These are phyloP conservation scores for Curvularia lunata DNA, from an alignment of 2,329 filamentous ascomycete species.

Conservation along the genomic window DNA sequence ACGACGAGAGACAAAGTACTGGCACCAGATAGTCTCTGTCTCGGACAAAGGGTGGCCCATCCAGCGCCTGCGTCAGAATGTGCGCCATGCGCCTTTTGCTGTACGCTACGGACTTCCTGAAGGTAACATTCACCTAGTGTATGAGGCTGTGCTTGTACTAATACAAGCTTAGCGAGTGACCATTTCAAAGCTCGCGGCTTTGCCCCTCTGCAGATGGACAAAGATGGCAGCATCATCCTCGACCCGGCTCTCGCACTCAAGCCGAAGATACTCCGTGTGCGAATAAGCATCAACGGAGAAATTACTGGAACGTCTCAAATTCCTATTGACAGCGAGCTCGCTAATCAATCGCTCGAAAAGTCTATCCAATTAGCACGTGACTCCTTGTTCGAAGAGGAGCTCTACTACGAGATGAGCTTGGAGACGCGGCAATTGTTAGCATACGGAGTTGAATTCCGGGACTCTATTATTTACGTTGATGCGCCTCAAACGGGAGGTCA, in stretches of 20 bases:
- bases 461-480: constrained; percentile 48
- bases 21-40: constrained; percentile 82
- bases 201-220: constrained; percentile 75
- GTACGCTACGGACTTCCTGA: constrained; percentile 92
- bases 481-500: constrained; percentile 22
- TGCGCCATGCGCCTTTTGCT: constrained; percentile 76
- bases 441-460: constrained; percentile 71
- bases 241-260: constrained; percentile 67
- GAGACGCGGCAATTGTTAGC: constrained; percentile 77
- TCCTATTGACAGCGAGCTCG: constrained; percentile 32
- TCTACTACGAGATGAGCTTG: constrained; percentile 87
- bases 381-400: constrained; percentile 80
- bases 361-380: constrained; percentile 77
- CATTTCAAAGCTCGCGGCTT: constrained; percentile 74
- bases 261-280: constrained; percentile 70
- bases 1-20: constrained; percentile 81
- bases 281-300: constrained; percentile 64
- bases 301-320: constrained; percentile 63
- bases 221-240: constrained; percentile 76
- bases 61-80: constrained; percentile 39
- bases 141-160: constrained; percentile 1
- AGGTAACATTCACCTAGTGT: constrained; percentile 51
- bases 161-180: constrained; percentile 53
- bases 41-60: constrained; percentile 87
- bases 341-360: constrained; percentile 66